Evolutionary conservation across 495 filamentous ascomycete species (phyloP).

Genomic region (Trichoderma gamsii): DNA sequence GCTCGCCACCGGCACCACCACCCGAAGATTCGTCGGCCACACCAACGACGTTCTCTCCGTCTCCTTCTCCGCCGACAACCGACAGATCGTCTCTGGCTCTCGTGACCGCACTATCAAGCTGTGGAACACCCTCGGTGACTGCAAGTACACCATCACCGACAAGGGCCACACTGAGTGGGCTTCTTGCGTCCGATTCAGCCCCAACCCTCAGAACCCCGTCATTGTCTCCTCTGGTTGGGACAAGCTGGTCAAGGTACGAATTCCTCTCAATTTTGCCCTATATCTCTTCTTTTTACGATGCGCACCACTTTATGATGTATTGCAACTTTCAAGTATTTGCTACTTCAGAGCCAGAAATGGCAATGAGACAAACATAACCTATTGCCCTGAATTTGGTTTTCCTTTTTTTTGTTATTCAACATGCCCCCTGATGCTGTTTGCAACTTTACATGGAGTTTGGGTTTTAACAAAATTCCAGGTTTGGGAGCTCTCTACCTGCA

Average conservation of each 20-base stretch:
- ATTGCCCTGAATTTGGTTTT: constrained; percentile 21
- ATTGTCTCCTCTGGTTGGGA: constrained; percentile 99
- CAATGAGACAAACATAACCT: constrained; percentile 81
- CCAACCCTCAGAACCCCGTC: constrained; percentile 99
- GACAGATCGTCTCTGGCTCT: constrained; percentile 98
- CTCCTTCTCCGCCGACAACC: constrained; percentile 99
- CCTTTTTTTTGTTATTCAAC: constrained; percentile 18
- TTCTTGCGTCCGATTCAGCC: constrained; percentile 98
- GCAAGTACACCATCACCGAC: constrained; percentile 99
- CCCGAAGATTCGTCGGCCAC: constrained; percentile 97
- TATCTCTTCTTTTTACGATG: constrained; percentile 17
- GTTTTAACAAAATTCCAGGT: constrained; percentile 51
- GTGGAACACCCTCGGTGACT: constrained; percentile 99
- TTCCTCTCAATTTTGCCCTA: neutral
- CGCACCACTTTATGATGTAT: constrained; percentile 67
- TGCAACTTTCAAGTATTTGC: constrained; percentile 95
- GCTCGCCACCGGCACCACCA: constrained; percentile 91
- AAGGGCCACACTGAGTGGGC: constrained; percentile 99
- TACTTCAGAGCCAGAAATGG: constrained; percentile 97
- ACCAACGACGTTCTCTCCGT: constrained; percentile 99
- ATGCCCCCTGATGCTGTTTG: neutral
- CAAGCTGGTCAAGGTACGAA: constrained; percentile 98
- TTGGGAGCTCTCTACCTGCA: constrained; percentile 98
- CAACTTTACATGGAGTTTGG: no score
- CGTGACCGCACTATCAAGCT: constrained; percentile 99